Evolutionary conservation across 371 early-diverging fungal species (phyloP).

Genomic region (Saksenaea oblongispora): DNA sequence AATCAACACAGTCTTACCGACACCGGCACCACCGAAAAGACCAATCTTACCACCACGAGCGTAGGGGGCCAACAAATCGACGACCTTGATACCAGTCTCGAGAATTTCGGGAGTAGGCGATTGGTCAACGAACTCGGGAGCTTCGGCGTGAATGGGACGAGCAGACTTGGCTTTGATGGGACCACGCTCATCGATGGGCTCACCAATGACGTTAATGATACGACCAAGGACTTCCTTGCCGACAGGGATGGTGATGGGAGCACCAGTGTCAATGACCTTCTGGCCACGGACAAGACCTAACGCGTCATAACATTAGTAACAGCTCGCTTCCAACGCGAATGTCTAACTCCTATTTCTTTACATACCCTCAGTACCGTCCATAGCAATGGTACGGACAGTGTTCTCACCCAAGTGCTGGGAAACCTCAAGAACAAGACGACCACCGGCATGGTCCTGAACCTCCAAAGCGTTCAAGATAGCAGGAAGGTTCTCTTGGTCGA

Average conservation of each 20-base stretch:
- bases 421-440: conserved; percentile 95
- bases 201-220: conserved; percentile 97
- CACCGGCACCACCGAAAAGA: conserved; percentile 96
- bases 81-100: conserved; percentile 96
- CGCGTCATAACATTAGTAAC: neutral
- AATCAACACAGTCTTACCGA: conserved; percentile 97
- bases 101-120: conserved; percentile 89
- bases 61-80: conserved; percentile 94
- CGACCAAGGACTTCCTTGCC: conserved; percentile 93
- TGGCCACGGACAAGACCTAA: conserved; percentile 86
- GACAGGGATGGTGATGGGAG: conserved; percentile 89
- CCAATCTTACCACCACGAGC: conserved; percentile 97
- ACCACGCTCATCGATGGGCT: conserved; percentile 95
- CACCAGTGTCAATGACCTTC: conserved; percentile 87
- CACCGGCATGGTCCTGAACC: conserved; percentile 78
- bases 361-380: conserved; percentile 86
- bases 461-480: conserved; percentile 97
- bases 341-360: neutral
- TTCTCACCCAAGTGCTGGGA: conserved; percentile 97
- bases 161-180: conserved; percentile 85
- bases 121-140: conserved; percentile 90
- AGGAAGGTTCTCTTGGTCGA: conserved; percentile 89
- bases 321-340: neutral
- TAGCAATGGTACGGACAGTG: conserved; percentile 98
- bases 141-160: conserved; percentile 85